These are phyloP conservation scores for Metarhizium humberi DNA, from an alignment of 2,329 filamentous ascomycete species.

Conservation along the genomic window DNA sequence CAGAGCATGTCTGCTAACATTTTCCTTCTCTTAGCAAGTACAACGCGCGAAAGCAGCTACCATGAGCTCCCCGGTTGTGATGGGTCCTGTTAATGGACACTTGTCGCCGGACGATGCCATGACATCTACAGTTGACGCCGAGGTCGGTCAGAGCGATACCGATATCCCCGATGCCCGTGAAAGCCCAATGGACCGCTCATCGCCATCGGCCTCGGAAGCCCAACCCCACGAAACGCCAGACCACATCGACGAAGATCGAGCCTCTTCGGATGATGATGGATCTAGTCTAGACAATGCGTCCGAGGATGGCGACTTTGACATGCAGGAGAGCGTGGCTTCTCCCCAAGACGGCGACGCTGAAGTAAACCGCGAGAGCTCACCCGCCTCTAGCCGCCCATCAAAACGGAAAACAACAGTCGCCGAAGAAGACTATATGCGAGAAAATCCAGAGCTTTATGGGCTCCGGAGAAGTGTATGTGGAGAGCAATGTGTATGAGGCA, in stretches of 20 bases:
- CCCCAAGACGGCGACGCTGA: slow-evolving; percentile 34
- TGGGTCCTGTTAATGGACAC: slow-evolving; percentile 58
- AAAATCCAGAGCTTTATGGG: slow-evolving; percentile 92
- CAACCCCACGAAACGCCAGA: slow-evolving; percentile 31
- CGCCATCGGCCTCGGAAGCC: slow-evolving; percentile 30
- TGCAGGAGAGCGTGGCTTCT: slow-evolving; percentile 47
- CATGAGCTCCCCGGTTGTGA: slow-evolving; percentile 54
- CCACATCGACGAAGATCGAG: slow-evolving; percentile 28
- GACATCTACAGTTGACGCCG: slow-evolving; percentile 27
- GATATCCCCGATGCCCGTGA: slow-evolving; percentile 67
- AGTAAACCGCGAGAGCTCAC: slow-evolving; percentile 57
- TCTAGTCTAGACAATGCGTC: slow-evolving; percentile 47
- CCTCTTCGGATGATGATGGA: slow-evolving; percentile 35
- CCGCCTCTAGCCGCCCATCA: slow-evolving; percentile 55
- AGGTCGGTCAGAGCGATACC: slow-evolving; percentile 43
- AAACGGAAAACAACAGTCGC: slow-evolving; percentile 66
- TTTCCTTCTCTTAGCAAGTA: slow-evolving; percentile 32
- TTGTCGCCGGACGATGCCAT: slow-evolving; percentile 43
- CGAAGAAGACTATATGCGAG: slow-evolving; percentile 76
- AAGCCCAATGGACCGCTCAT: slow-evolving; percentile 38
- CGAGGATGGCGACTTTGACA: slow-evolving; percentile 69
- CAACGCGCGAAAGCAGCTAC: slow-evolving; percentile 52
- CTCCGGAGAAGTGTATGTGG: slow-evolving; percentile 77
- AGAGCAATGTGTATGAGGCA: slow-evolving; percentile 9
- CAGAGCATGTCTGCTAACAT: slow-evolving; percentile 22